These are phyloP conservation scores for Saussurea involucrata DNA, from an alignment of 129 eudicot genomes.

Conservation along the genomic window DNA sequence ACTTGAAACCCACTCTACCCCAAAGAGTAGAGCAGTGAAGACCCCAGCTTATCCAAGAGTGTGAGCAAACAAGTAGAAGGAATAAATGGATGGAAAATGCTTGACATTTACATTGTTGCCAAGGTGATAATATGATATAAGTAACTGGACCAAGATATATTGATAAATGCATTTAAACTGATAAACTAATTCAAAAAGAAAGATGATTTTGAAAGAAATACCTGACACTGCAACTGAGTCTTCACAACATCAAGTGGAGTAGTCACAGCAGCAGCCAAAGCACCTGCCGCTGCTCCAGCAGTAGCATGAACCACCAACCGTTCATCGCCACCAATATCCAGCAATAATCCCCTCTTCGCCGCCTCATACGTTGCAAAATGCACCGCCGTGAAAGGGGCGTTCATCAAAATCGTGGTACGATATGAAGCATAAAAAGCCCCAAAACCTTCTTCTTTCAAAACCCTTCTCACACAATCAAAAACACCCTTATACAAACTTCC, in stretches of 20 bases:
- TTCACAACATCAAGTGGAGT: constrained; percentile 91
- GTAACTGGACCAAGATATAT: too few relatives aligned
- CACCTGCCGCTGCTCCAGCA: constrained; percentile 93
- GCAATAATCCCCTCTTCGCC: constrained; percentile 57
- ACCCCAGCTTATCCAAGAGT: not conserved
- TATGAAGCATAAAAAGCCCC: constrained; percentile 81
- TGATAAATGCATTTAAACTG: not conserved
- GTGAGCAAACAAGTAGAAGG: not conserved
- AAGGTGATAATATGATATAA: too few relatives aligned
- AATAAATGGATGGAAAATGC: not conserved
- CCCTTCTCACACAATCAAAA: constrained; percentile 58
- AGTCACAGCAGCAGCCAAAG: constrained; percentile 70
- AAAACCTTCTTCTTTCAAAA: constrained; percentile 70
- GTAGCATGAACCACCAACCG: constrained; percentile 80
- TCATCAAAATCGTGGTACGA: constrained; percentile 76
- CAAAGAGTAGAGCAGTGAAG: not conserved
- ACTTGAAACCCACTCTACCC: not conserved
- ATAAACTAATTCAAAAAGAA: too few relatives aligned
- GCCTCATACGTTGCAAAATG: constrained; percentile 89
- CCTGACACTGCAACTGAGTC: constrained; percentile 96
- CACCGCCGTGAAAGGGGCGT: constrained; percentile 85
- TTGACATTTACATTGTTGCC: not conserved
- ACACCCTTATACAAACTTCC: constrained; percentile 64
- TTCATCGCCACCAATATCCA: constrained; percentile 53
- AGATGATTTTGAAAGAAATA: constrained; percentile 23